These are phyloP conservation scores for Coemansia nantahalensis DNA, from an alignment of 192 early-diverging fungal genomes.

Conservation along the genomic window DNA sequence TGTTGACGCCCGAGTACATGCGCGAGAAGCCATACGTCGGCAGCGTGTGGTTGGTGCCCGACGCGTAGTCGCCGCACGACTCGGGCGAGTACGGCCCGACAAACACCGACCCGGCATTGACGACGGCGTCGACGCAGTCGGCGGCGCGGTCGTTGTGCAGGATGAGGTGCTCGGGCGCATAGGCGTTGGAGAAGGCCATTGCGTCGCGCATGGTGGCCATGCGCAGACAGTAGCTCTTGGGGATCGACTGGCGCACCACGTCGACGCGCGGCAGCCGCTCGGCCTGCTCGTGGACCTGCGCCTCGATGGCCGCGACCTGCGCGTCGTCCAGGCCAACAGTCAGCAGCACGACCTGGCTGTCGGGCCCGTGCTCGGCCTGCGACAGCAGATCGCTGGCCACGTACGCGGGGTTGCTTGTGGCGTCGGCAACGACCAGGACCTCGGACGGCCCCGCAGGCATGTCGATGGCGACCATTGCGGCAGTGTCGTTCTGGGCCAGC, in stretches of 20 bases:
- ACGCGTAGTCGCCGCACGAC: conserved; percentile 98
- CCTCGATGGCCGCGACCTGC: conserved; percentile 72
- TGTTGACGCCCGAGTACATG: conserved; percentile 99
- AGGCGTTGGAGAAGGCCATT: conserved; percentile 90
- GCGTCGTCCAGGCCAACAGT: conserved; percentile 69
- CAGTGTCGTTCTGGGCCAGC: conserved; percentile 91
- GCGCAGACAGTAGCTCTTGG: conserved; percentile 77
- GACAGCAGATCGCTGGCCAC: conserved; percentile 94
- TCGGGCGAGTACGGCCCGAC: conserved; percentile 96
- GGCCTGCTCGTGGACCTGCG: conserved; percentile 80
- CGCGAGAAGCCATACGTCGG: conserved; percentile 98
- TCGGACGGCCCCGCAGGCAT: conserved; percentile 99
- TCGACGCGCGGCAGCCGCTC: conserved; percentile 77
- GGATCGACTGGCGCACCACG: conserved; percentile 85
- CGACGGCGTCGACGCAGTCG: conserved; percentile 59
- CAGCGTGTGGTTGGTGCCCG: conserved; percentile 98
- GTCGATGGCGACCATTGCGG: conserved; percentile 93
- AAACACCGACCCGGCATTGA: conserved; percentile 96
- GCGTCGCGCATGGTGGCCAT: conserved; percentile 74
- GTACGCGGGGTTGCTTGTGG: conserved; percentile 77
- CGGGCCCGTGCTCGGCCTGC: conserved; percentile 97
- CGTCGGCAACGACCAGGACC: conserved; percentile 94
- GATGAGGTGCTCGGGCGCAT: conserved; percentile 98
- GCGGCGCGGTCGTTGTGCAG: conserved; percentile 82
- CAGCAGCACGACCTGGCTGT: conserved; percentile 95